phyloP scores from a whole-genome alignment of 2,329 filamentous ascomycete species.

The Fusarium pilosicola region DNA sequence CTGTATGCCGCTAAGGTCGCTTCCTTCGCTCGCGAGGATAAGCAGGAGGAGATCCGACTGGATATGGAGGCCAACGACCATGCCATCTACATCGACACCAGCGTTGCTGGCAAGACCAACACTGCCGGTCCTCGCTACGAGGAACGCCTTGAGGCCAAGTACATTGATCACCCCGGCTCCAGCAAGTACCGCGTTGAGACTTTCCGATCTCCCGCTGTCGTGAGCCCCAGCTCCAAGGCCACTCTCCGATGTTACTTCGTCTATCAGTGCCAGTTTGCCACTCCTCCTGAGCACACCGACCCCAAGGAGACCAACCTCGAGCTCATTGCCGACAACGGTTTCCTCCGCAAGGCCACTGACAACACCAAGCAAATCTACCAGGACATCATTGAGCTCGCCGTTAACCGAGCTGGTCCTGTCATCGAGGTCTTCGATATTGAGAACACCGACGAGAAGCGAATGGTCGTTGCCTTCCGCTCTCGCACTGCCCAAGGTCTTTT shows the following conservation, averaged over 20 bases:
- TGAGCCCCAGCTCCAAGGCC: conserved; percentile 78
- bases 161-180: conserved; percentile 81
- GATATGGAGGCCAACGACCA: conserved; percentile 96
- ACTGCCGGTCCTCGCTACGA: conserved; percentile 90
- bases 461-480: conserved; percentile 94
- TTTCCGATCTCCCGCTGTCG: conserved; percentile 87
- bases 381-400: conserved; percentile 87
- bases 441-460: conserved; percentile 87
- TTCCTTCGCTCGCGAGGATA: conserved; percentile 91
- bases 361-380: conserved; percentile 98
- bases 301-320: conserved; percentile 88
- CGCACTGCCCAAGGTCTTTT: conserved; percentile 93
- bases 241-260: conserved; percentile 98
- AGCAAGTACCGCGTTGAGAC: conserved; percentile 93
- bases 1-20: conserved; percentile 97
- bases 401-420: conserved; percentile 87
- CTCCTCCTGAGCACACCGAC: conserved; percentile 73
- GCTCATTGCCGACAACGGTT: conserved; percentile 90
- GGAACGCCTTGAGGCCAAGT: conserved; percentile 92
- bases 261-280: conserved; percentile 93
- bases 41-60: conserved; percentile 90
- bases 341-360: conserved; percentile 92
- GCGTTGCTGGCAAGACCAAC: conserved; percentile 82
- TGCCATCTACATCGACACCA: conserved; percentile 98
- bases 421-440: conserved; percentile 99